Evolutionary conservation across 2,329 filamentous ascomycete genomes (phyloP).

Genomic region (Talaromyces atroroseus): DNA sequence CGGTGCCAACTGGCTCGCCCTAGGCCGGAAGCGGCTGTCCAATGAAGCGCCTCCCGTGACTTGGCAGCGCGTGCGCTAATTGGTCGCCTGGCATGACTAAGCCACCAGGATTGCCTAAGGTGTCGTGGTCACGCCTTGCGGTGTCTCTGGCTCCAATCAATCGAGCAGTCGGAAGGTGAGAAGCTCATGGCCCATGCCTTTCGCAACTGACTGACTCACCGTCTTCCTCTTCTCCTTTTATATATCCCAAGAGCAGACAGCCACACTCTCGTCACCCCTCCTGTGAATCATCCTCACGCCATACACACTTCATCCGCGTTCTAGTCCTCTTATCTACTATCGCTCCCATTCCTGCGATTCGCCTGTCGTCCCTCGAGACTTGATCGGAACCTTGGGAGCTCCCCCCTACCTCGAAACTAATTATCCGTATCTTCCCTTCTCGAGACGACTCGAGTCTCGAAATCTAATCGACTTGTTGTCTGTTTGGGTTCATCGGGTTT

Average conservation of each 20-base stretch:
- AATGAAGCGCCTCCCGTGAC: slow-evolving; percentile 1
- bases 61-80: neutral
- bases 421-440: neutral
- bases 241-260: neutral
- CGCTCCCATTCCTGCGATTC: slow-evolving; percentile 2
- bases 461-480: neutral
- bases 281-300: slow-evolving; percentile 2
- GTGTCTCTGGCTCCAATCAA: neutral
- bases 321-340: slow-evolving; percentile 10
- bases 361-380: slow-evolving; percentile 6
- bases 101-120: neutral
- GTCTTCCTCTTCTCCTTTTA: neutral
- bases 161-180: neutral
- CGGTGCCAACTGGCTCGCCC: neutral
- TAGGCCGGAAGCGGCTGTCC: slow-evolving; percentile 1
- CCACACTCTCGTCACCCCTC: slow-evolving; percentile 1
- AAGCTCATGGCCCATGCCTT: neutral
- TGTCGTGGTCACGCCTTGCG: slow-evolving; percentile 8
- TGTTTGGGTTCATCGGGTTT: neutral
- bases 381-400: slow-evolving; percentile 12
- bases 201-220: neutral
- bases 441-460: neutral
- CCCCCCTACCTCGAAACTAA: neutral
- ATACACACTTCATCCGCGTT: slow-evolving; percentile 1
- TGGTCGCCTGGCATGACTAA: neutral